phyloP scores from a whole-genome alignment of 176 grass and related monocot genomes.

The Stipa capillata region DNA sequence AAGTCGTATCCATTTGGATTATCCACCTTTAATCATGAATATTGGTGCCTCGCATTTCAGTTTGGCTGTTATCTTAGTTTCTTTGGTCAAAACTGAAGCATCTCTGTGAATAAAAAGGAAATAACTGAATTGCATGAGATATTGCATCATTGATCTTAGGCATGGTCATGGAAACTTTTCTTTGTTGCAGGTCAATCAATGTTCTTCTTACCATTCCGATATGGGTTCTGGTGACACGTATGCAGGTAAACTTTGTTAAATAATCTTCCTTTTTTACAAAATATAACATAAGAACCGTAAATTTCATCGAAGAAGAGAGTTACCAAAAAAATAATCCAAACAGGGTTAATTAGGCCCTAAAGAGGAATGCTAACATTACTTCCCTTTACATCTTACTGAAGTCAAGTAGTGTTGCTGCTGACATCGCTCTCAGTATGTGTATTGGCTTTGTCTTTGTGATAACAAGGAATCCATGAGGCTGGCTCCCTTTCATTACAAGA shows the following conservation, averaged over 20 bases:
- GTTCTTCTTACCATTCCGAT: conserved; percentile 93
- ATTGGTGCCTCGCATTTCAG: not conserved
- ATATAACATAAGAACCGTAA: not conserved
- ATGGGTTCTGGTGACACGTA: conserved; percentile 96
- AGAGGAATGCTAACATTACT: not conserved
- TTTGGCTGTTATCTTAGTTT: not conserved
- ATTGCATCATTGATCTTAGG: not conserved
- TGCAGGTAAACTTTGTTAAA: conserved; percentile 63
- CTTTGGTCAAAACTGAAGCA: not conserved
- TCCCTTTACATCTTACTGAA: not conserved
- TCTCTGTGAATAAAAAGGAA: not conserved
- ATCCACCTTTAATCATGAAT: not conserved
- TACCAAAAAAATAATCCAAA: not conserved
- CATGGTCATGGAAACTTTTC: conserved; percentile 19
- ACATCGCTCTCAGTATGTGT: not conserved
- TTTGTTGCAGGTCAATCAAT: conserved; percentile 74
- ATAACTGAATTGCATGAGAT: not conserved
- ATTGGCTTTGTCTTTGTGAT: not conserved
- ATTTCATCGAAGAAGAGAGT: conserved; percentile 1
- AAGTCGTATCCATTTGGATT: not conserved
- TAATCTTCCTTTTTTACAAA: not conserved
- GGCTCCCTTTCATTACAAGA: not conserved
- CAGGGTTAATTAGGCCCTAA: not conserved
- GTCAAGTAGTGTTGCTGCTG: not conserved
- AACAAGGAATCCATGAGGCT: not conserved